These are phyloP conservation scores for Zygosaccharomyces kombuchaensis DNA, from an alignment of 805 yeast species.

Conservation along the genomic window DNA sequence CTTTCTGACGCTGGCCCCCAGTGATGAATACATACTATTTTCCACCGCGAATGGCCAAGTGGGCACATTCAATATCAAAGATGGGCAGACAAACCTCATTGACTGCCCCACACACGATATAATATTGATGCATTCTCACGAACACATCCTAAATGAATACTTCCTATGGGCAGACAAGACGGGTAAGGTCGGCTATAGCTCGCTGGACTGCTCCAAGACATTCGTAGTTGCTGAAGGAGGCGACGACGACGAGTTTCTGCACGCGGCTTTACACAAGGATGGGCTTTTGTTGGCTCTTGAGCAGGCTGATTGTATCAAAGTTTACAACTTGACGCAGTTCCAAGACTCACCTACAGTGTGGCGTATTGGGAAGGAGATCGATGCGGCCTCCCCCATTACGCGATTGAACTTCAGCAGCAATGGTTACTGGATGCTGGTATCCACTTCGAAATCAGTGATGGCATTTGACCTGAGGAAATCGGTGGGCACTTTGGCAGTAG, in stretches of 20 bases:
- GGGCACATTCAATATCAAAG: constrained; percentile 1
- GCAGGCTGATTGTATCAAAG: constrained; percentile 7
- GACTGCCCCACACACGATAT: constrained; percentile 6
- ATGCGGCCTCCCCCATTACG: constrained; percentile 11
- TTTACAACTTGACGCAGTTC: constrained; percentile 17
- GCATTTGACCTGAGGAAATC: constrained; percentile 29
- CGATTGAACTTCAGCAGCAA: constrained; percentile 26
- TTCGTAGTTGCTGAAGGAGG: constrained; percentile 5
- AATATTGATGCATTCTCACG: constrained; percentile 15
- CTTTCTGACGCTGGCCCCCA: constrained; percentile 6
- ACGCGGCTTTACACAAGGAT: constrained; percentile 35
- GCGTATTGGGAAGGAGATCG: constrained; percentile 11
- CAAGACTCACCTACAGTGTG: constrained; percentile 15
- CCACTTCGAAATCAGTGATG: constrained; percentile 15
- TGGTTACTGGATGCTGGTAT: constrained; percentile 33
- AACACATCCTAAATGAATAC: constrained; percentile 13
- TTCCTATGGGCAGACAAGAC: constrained; percentile 16
- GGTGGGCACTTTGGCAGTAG: constrained; percentile 20
- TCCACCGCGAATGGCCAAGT: constrained; percentile 4
- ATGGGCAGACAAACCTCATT: not conserved
- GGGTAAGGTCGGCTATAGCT: constrained; percentile 17
- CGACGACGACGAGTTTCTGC: not conserved
- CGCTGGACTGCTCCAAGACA: constrained; percentile 10
- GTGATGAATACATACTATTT: constrained; percentile 4
- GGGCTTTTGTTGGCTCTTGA: constrained; percentile 35